Evolutionary conservation across 2,329 filamentous ascomycete genomes (phyloP), one percentile per base, ranked within the genome.

Genomic region (Hypoxylon sp.): DNA sequence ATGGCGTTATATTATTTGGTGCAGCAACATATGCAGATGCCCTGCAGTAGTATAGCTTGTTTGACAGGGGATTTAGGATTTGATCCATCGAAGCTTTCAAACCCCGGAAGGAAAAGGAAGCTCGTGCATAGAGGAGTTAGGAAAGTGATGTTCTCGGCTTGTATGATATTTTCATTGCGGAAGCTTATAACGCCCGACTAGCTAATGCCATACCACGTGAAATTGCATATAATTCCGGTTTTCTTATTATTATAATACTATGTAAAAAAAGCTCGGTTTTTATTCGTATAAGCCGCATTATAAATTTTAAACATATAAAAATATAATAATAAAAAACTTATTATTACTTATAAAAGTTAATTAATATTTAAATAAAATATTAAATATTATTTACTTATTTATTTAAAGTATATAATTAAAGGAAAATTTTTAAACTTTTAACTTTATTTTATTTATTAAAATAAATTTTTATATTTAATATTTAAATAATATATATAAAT

Each of bases 71-170:
- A 10, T 11, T 19, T 11, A 9, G 17, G 17, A 21, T 43, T 21
- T 11, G 38, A 21, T 43, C 17, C 17, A 17, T 9, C 17, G 17
- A 43, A 21, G n/a, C n/a, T 43, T 43, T 19, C 38, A 19, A 43
- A 19, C 5, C n/a, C 7, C 38, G n/a, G 38, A 43, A 43, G 38
- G 38, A 43, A 69, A 46, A 56, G 69, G 41, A 56, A 63, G 53
- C 7, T 28, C 10, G 11, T 21, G 9, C 19, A 10, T 43, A 49
- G 23, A 2, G 17, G 9, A 17, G 46, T 43, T 9, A 6, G 13
- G 34, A 23, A 6, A 38, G 21, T 21, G 48, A 38, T 36, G 34
- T 46, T 53, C 19, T 52, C 32, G 14, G 43, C 38, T 32, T 57
- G 55, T 59, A 65, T 57, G 25, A 59, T 65, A 53, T 17, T 59